Conservation (phyloP, 176 grass and related monocot genomes). For the Lolium multiflorum region DNA sequence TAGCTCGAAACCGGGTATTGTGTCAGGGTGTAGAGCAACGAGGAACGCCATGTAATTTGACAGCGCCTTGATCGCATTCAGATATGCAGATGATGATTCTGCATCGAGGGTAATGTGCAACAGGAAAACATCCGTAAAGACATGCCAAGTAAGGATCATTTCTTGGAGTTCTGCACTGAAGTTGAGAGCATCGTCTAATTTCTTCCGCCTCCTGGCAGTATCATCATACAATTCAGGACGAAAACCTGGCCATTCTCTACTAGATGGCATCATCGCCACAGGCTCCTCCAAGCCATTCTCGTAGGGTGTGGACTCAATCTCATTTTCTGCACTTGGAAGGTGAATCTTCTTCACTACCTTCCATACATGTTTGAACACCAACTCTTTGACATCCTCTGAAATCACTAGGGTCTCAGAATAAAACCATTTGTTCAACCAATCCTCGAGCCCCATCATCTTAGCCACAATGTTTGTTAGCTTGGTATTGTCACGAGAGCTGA, state of each 20-base stretch:
- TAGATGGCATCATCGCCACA: too few relatives aligned
- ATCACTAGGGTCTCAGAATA: background rate
- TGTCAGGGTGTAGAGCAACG: background rate
- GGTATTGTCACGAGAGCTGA: background rate
- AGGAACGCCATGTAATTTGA: slow-evolving; percentile 16
- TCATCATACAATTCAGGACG: background rate
- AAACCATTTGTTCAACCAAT: background rate
- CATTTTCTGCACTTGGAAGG: too few relatives aligned
- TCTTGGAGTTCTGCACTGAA: background rate
- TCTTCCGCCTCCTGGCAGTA: background rate
- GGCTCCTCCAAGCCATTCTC: too few relatives aligned
- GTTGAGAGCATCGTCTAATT: background rate
- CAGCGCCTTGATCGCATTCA: background rate
- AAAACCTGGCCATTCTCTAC: background rate
- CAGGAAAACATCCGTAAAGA: background rate
- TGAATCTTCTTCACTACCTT: background rate
- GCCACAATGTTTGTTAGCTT: too few relatives aligned
- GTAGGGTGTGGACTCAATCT: too few relatives aligned
- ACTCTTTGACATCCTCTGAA: background rate
- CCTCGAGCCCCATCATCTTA: background rate
- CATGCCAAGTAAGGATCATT: background rate
- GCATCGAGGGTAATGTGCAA: background rate
- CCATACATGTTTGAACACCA: background rate
- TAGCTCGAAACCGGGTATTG: background rate
- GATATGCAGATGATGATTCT: background rate